Evolutionary conservation across 164 flowering plant genomes (phyloP), one percentile per base, ranked within the genome.

Genomic region (Kalanchoe fedtschenkoi): DNA sequence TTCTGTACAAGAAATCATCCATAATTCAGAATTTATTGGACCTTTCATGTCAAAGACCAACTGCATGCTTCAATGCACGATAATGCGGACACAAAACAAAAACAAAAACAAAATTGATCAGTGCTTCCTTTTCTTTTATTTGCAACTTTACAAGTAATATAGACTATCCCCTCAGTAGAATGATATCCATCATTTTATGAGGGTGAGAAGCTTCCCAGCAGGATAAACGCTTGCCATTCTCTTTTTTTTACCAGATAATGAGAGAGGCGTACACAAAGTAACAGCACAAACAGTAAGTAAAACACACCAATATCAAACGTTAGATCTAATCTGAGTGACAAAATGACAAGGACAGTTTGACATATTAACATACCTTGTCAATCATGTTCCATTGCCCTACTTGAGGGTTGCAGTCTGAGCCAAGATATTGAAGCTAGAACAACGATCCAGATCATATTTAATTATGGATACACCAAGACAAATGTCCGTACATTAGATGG

Each of bases 361-460:
- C 2, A 0, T 7, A 9, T 34, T 35, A n/a, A 9, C 37, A 58
- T 41, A 90, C 99, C 85, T 81, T 80, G 63, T 85, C 70, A 0
- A 84, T 91, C 99, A 93, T 91, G 34, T 91, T 93, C 99, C 99
- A 93, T 21, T 78, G 84, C 0, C 99, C 99, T n/a, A 80, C 74
- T 6, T 66, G 53, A 2, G 99, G 99, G 34, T 73, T 72, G 30
- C 81, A 77, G 22, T 29, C 64, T 7, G 67, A 62, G 0, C 75
- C 82, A 72, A 83, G 85, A 62, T 90, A 93, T 62, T 75, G 78
- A 10, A 93, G 83, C 97, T 93, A 24, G 16, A 51, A 30, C 6
- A 34, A 62, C 11, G 24, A 60, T 3, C 37, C 13, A 37, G 6
- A 13, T 7, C 17, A 37, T 6, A 60, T 9, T n/a, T 4, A 19